These are phyloP conservation scores for Paralagenidium karlingii DNA, from an alignment of 352 stramenopile species.

Conservation along the genomic window DNA sequence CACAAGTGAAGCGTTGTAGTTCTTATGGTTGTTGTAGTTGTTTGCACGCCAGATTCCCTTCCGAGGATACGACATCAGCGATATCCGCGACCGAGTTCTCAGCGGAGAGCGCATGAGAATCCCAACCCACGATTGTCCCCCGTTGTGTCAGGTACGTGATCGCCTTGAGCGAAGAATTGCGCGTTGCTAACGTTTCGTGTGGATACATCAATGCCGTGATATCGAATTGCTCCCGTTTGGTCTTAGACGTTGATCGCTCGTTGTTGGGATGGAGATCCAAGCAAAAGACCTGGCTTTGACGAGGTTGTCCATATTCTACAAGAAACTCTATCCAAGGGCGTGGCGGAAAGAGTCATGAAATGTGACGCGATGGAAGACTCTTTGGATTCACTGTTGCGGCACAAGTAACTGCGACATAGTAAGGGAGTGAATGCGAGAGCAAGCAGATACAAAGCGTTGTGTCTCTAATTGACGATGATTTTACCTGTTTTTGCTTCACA, in stretches of 20 bases:
- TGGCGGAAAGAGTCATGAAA: no score
- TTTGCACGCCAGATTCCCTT: conserved; percentile 74
- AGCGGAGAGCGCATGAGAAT: conserved; percentile 56
- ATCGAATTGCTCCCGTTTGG: neutral
- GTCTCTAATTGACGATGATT: no score
- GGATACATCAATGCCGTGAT: neutral
- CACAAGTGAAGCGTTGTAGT: neutral
- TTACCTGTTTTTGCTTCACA: conserved; percentile 4
- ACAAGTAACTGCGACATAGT: no score
- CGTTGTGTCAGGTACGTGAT: conserved; percentile 25
- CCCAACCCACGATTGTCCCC: conserved; percentile 57
- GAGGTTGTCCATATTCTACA: no score
- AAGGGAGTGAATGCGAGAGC: no score
- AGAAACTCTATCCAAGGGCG: no score
- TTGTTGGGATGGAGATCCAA: no score
- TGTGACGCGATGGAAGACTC: no score
- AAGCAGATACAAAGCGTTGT: no score
- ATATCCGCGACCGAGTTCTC: conserved; percentile 65
- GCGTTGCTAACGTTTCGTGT: neutral
- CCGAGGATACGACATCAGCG: conserved; percentile 42
- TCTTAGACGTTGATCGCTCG: no score
- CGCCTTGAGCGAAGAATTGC: neutral
- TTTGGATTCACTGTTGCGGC: no score
- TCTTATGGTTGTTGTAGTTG: conserved; percentile 21
- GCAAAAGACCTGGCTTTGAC: no score